Percentiles rank a stretch among this genome's conserved stretches.
Conservation (phyloP, 148 eudicot species). For the Mesembryanthemum crystallinum region DNA sequence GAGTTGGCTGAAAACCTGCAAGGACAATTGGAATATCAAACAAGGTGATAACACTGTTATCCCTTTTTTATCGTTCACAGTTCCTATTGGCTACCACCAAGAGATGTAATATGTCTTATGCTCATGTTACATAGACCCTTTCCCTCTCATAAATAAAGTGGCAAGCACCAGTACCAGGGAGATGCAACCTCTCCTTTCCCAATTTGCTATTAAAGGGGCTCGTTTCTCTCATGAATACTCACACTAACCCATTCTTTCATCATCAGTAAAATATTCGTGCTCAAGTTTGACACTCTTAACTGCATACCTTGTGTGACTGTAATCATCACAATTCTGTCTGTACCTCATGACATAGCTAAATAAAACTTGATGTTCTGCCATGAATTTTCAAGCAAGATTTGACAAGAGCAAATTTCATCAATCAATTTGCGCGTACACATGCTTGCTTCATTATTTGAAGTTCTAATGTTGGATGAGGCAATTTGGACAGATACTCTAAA, state of each 20-base stretch:
- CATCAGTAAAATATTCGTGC: no score
- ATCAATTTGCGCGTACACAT: no score
- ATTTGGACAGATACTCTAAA: slow-evolving; percentile 70
- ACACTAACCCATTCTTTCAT: no score
- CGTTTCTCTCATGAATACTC: not conserved
- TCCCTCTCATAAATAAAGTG: not conserved
- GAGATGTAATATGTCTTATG: not conserved
- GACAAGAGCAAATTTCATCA: no score
- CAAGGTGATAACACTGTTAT: slow-evolving; percentile 49
- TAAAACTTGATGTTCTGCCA: no score
- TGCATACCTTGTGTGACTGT: no score
- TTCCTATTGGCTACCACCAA: not conserved
- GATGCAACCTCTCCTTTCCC: not conserved
- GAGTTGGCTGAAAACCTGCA: slow-evolving; percentile 86
- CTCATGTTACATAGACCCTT: no score
- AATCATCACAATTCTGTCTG: no score
- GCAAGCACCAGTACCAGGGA: not conserved
- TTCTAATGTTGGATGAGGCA: slow-evolving; percentile 5
- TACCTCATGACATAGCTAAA: no score
- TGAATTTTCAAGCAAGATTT: no score
- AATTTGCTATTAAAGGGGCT: not conserved
- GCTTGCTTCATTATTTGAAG: not conserved
- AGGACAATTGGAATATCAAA: slow-evolving; percentile 90
- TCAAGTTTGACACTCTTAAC: no score
- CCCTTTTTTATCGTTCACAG: not conserved